Evolutionary conservation across 2,329 filamentous ascomycete genomes (phyloP).

Genomic region (Aspergillus sp.): DNA sequence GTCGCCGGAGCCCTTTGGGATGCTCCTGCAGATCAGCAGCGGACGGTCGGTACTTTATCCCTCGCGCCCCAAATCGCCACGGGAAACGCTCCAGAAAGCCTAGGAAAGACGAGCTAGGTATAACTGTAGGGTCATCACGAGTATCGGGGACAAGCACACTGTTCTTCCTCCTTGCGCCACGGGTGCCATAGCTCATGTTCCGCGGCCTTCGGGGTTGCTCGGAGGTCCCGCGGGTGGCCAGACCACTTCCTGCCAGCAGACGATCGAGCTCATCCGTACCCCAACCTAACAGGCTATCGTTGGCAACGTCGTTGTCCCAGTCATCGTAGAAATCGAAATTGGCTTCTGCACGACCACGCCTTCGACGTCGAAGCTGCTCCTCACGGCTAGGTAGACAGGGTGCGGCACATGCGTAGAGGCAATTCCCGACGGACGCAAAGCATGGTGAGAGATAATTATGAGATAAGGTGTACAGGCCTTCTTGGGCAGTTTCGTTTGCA

Average conservation of each 20-base stretch:
- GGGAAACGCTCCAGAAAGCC: constrained; percentile 81
- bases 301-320: constrained; percentile 68
- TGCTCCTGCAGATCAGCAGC: constrained; percentile 88
- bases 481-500: constrained; percentile 87
- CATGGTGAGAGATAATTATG: constrained; percentile 83
- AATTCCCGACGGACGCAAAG: constrained; percentile 60
- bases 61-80: constrained; percentile 74
- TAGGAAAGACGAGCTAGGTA: constrained; percentile 77
- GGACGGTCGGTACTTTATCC: constrained; percentile 81
- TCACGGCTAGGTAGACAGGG: constrained; percentile 65
- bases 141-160: constrained; percentile 46
- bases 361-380: constrained; percentile 66
- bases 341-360: constrained; percentile 67
- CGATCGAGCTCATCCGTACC: constrained; percentile 81
- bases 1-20: constrained; percentile 52
- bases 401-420: constrained; percentile 66
- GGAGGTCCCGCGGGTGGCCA: constrained; percentile 31
- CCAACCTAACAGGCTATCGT: constrained; percentile 66
- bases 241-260: constrained; percentile 64
- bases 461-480: constrained; percentile 81
- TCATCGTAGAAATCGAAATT: constrained; percentile 98
- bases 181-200: constrained; percentile 85
- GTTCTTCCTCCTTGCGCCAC: constrained; percentile 57
- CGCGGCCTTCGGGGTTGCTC: constrained; percentile 68
- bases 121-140: constrained; percentile 73